Conservation (phyloP, 1,284 basidiomycete species). For the Earliella scabrosa region DNA sequence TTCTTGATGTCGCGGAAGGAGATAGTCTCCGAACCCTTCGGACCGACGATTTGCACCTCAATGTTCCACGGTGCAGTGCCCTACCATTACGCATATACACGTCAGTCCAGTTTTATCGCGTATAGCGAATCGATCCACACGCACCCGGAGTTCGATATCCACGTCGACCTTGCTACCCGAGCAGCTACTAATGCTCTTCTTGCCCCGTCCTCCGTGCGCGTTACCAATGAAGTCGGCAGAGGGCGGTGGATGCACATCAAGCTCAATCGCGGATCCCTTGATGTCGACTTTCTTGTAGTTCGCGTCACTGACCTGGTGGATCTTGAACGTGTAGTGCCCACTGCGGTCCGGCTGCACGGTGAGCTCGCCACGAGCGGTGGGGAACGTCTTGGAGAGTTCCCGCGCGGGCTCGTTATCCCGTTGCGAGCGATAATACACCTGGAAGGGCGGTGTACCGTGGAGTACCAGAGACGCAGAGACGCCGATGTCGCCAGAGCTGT, state of each 20-base stretch:
- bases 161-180: conserved; percentile 76
- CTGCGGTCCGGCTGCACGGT: conserved; percentile 87
- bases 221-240: conserved; percentile 72
- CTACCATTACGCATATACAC: conserved; percentile 39
- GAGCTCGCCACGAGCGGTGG: conserved; percentile 81
- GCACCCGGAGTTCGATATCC: conserved; percentile 77
- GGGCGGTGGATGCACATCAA: conserved; percentile 88
- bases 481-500: conserved; percentile 92
- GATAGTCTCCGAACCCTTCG: conserved; percentile 63
- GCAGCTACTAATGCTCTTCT: conserved; percentile 70
- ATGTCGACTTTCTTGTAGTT: conserved; percentile 82
- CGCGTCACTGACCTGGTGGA: conserved; percentile 80
- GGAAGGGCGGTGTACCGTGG: conserved; percentile 90
- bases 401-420: conserved; percentile 67
- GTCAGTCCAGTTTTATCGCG: neutral
- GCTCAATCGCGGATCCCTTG: conserved; percentile 76
- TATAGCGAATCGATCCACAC: conserved; percentile 26
- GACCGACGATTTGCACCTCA: conserved; percentile 78
- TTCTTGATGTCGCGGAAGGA: conserved; percentile 61
- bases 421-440: conserved; percentile 78
- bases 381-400: conserved; percentile 66
- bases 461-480: conserved; percentile 87
- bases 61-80: conserved; percentile 90
- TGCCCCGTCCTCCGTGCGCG: conserved; percentile 46
- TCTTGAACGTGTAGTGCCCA: conserved; percentile 89